These are phyloP conservation scores for Phytophthora podocarpi DNA, from an alignment of 352 stramenopile species.

Conservation along the genomic window DNA sequence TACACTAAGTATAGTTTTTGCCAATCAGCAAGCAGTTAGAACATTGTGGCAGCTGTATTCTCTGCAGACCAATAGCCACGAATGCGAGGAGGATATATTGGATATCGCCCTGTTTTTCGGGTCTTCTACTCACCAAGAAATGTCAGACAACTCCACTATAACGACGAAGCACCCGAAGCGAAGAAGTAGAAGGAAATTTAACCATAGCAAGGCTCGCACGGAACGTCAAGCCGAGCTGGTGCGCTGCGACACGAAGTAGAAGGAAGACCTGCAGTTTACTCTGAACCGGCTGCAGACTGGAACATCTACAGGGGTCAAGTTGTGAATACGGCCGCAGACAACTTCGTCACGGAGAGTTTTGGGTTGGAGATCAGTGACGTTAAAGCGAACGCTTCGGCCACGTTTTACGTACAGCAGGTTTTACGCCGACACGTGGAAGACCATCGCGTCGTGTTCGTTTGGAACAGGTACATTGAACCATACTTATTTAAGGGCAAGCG, in stretches of 20 bases:
- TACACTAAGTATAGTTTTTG: background rate
- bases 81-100: background rate
- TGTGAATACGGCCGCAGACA: constrained; percentile 27
- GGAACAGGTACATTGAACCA: constrained; percentile 53
- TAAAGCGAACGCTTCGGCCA: constrained; percentile 43
- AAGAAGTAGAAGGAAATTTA: background rate
- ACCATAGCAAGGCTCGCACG: constrained; percentile 27
- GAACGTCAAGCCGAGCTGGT: constrained; percentile 25
- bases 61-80: background rate
- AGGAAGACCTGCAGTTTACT: constrained; percentile 19
- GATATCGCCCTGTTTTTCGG: background rate
- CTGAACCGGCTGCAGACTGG: constrained; percentile 19
- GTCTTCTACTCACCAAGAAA: too few relatives aligned
- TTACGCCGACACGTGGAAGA: constrained; percentile 51
- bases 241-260: constrained; percentile 28
- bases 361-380: constrained; percentile 46
- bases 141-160: too few relatives aligned
- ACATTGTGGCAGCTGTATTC: background rate
- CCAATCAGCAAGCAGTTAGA: constrained; percentile 1
- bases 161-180: too few relatives aligned
- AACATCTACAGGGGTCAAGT: constrained; percentile 25
- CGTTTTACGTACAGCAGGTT: constrained; percentile 58
- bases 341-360: constrained; percentile 56
- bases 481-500: constrained; percentile 50
- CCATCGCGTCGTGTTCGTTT: constrained; percentile 61